phyloP scores from a whole-genome alignment of 23 red algal genomes.

The Gracilariopsis chorda region DNA sequence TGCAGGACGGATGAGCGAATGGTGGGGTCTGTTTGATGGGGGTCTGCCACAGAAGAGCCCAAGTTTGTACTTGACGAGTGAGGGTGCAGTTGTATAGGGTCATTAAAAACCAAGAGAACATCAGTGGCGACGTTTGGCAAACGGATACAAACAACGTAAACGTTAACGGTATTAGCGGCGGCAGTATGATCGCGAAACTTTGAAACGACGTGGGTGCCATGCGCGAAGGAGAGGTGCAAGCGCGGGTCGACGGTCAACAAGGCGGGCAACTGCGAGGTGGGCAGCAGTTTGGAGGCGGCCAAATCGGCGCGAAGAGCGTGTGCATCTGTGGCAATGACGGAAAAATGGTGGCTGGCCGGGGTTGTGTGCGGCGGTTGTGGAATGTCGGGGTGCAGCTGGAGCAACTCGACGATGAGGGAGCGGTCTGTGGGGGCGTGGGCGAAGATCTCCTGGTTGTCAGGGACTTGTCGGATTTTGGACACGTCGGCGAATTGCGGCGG shows the following conservation, averaged over 20 bases:
- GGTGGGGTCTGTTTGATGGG: neutral
- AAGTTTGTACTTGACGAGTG: neutral
- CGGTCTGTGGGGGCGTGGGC: conserved; percentile 50
- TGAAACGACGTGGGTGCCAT: conserved; percentile 48
- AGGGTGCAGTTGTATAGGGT: conserved; percentile 57
- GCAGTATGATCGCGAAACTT: conserved; percentile 53
- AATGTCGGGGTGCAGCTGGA: neutral
- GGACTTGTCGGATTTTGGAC: conserved; percentile 39
- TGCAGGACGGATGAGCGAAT: neutral
- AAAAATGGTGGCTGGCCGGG: conserved; percentile 45
- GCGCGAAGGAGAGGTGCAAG: conserved; percentile 29
- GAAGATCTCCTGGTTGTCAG: conserved; percentile 83
- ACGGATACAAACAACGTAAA: conserved; percentile 58
- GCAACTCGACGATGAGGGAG: conserved; percentile 60
- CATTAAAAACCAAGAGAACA: conserved; percentile 62
- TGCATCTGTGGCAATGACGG: conserved; percentile 42
- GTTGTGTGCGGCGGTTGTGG: neutral
- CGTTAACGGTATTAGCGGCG: conserved; percentile 45
- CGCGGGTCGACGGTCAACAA: neutral
- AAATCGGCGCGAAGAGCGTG: neutral
- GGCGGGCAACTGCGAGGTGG: neutral
- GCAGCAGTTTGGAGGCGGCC: neutral
- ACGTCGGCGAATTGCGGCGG: conserved; percentile 60
- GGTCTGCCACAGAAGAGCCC: conserved; percentile 32
- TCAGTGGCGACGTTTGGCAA: conserved; percentile 52